Conservation (phyloP, 2,329 filamentous ascomycete genomes). For the Leptosphaerulina australis region DNA sequence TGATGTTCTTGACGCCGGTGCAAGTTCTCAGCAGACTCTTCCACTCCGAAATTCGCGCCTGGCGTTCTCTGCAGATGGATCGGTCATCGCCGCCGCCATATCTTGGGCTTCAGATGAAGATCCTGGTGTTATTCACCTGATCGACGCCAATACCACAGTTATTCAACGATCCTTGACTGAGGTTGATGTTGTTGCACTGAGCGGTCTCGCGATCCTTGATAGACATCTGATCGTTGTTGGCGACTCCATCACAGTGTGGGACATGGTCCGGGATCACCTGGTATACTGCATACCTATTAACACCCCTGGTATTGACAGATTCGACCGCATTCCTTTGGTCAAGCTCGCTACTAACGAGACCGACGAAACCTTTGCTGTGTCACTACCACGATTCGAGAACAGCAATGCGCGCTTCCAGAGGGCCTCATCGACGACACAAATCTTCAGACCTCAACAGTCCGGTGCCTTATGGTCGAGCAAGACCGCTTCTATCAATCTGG, state of each 20-base stretch:
- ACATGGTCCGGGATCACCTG: conserved; percentile 79
- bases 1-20: conserved; percentile 32
- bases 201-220: conserved; percentile 72
- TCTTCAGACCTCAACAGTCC: conserved; percentile 69
- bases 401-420: conserved; percentile 48
- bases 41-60: conserved; percentile 65
- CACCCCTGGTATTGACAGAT: conserved; percentile 41
- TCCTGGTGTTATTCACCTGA: conserved; percentile 71
- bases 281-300: conserved; percentile 67
- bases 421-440: conserved; percentile 57
- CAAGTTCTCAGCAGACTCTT: conserved; percentile 32
- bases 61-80: conserved; percentile 66
- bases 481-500: conserved; percentile 64
- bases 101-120: conserved; percentile 50
- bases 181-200: conserved; percentile 68
- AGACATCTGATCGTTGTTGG: conserved; percentile 78
- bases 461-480: conserved; percentile 65
- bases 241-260: conserved; percentile 76
- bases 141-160: conserved; percentile 72
- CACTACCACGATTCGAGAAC: conserved; percentile 47
- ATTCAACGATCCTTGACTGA: conserved; percentile 71
- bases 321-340: conserved; percentile 49
- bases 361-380: conserved; percentile 53
- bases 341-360: conserved; percentile 74
- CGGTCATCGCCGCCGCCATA: conserved; percentile 43